phyloP scores from a whole-genome alignment of 495 filamentous ascomycete species.

The Aspergillus ostianus region DNA sequence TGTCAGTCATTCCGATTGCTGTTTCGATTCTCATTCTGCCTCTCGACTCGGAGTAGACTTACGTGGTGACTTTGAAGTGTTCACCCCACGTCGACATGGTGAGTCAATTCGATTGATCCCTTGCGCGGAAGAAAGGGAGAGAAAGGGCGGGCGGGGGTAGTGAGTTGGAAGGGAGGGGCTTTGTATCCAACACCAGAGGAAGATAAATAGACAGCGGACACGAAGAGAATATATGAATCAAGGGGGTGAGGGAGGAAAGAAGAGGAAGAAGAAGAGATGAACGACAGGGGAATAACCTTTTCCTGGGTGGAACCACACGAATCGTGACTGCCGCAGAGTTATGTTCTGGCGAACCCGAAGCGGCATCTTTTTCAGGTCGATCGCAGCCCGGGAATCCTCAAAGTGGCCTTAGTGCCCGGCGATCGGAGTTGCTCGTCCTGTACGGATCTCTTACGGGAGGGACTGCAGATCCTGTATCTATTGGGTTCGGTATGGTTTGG shows the following conservation, averaged over 20 bases:
- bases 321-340: constrained; percentile 1
- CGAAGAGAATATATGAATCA: not conserved
- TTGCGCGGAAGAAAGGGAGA: constrained; percentile 7
- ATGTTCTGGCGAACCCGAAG: not conserved
- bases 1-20: not conserved
- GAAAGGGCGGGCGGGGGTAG: not conserved
- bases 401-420: constrained; percentile 19
- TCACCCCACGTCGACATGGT: constrained; percentile 86
- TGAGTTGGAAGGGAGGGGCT: not conserved
- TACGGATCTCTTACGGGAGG: too few species aligned
- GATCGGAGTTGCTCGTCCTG: constrained; percentile 11
- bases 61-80: constrained; percentile 83
- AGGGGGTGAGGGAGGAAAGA: not conserved
- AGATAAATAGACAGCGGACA: not conserved
- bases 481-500: too few species aligned
- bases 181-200: not conserved
- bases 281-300: not conserved
- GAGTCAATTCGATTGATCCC: not conserved
- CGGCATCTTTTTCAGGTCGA: not conserved
- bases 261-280: constrained; percentile 5
- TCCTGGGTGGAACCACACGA: not conserved
- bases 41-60: constrained; percentile 31
- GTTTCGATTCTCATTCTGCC: not conserved
- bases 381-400: not conserved
- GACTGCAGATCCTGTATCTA: too few species aligned